Evolutionary conservation across 2,329 filamentous ascomycete genomes (phyloP).

Genomic region (Aspergillus fumigatus): DNA sequence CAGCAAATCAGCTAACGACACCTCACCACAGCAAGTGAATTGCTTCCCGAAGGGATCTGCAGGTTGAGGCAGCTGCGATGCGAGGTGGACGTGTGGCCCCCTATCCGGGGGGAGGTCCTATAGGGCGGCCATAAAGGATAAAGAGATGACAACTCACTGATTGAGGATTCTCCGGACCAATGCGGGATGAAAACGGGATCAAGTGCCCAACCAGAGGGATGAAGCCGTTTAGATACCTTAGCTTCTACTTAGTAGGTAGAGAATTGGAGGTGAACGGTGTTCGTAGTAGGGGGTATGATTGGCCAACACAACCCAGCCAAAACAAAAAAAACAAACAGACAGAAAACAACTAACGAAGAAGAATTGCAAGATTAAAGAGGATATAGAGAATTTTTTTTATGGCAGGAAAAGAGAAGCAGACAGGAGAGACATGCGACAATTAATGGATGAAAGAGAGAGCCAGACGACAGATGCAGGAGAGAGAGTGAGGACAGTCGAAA

Average conservation of each 20-base stretch:
- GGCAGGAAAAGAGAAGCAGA: background rate
- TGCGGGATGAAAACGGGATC: background rate
- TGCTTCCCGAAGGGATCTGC: background rate
- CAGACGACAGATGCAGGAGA: conserved; percentile 3
- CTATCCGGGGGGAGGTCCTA: background rate
- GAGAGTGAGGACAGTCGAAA: background rate
- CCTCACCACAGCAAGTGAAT: background rate
- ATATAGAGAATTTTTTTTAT: background rate
- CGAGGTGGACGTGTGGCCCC: conserved; percentile 4
- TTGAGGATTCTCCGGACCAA: background rate
- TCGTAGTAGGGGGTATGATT: background rate
- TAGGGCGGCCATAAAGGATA: background rate
- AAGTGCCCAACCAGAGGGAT: background rate
- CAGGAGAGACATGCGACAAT: background rate
- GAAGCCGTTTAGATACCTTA: background rate
- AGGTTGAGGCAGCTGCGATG: conserved; percentile 2
- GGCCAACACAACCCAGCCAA: background rate
- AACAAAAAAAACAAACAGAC: conserved; percentile 15
- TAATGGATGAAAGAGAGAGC: background rate
- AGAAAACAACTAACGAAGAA: conserved; percentile 6
- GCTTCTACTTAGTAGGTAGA: background rate
- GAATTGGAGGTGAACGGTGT: background rate
- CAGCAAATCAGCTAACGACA: background rate
- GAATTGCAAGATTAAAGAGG: background rate
- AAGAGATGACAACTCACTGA: background rate